A percentile compares a stretch with the other conserved stretches of the same genome.
phyloP scores from a whole-genome alignment of 805 yeast genomes.

The Yarrowia sp. region DNA sequence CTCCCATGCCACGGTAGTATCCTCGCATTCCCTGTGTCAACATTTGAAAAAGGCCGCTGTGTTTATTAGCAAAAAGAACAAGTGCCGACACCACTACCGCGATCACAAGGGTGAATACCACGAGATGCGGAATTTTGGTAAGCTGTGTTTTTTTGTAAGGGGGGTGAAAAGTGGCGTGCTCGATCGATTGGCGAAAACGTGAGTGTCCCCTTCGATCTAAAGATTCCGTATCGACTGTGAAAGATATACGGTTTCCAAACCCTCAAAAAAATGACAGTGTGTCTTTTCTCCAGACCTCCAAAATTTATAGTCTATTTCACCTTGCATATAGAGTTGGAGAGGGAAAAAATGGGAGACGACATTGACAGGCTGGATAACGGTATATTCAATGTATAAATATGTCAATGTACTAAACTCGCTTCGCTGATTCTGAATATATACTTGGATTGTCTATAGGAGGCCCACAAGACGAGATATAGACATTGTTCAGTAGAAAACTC shows the following conservation, averaged over 20 bases:
- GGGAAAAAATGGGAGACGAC: not conserved
- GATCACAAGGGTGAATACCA: constrained; percentile 2
- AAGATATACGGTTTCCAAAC: not conserved
- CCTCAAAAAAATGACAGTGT: constrained; percentile 8
- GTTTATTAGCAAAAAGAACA: constrained; percentile 16
- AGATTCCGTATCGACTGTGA: not conserved
- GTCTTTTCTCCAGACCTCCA: not conserved
- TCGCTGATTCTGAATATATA: no score
- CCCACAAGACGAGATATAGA: no score
- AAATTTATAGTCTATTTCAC: constrained; percentile 2
- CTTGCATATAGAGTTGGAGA: not conserved
- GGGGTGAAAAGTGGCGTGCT: no score
- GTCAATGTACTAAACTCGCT: no score
- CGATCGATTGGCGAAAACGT: not conserved
- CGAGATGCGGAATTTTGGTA: constrained; percentile 27
- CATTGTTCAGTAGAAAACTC: no score
- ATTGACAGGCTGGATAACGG: no score
- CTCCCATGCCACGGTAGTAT: constrained; percentile 42
- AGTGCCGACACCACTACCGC: constrained; percentile 37
- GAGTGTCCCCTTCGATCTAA: constrained; percentile 6
- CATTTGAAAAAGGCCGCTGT: constrained; percentile 12
- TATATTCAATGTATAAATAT: no score
- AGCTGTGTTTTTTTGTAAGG: not conserved
- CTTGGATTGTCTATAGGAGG: no score
- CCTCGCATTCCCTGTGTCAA: constrained; percentile 33